phyloP scores from a whole-genome alignment of 805 yeast species.

The Deakozyma indianensis region DNA sequence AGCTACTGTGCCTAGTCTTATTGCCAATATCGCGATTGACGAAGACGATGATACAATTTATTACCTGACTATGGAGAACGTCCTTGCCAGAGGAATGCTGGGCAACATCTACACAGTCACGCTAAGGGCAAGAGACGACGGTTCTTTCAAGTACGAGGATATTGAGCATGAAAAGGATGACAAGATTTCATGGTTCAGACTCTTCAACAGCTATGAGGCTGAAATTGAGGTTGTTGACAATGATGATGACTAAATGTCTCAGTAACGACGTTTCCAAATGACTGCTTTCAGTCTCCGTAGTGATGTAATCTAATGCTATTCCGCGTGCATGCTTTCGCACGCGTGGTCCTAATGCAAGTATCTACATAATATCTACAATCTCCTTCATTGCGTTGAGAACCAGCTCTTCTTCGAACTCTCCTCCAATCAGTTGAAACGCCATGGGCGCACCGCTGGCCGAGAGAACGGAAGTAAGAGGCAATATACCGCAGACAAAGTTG shows the following conservation, averaged over 20 bases:
- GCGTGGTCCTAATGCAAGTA: not conserved
- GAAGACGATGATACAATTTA: not conserved
- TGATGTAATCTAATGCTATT: too few species aligned
- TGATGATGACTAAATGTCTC: too few species aligned
- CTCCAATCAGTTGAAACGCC: not conserved
- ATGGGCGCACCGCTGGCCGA: not conserved
- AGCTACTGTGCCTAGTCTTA: not conserved
- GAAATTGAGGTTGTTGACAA: not conserved
- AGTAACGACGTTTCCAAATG: too few species aligned
- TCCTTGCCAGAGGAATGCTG: not conserved
- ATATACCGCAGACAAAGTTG: not conserved
- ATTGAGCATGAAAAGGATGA: slow-evolving; percentile 1
- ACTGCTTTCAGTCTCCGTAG: too few species aligned
- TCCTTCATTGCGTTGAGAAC: not conserved
- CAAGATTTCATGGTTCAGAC: not conserved
- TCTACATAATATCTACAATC: not conserved
- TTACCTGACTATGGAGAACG: not conserved
- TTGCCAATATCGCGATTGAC: not conserved
- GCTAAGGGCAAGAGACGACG: not conserved
- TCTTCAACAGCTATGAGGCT: not conserved
- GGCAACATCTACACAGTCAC: not conserved
- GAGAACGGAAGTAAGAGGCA: not conserved
- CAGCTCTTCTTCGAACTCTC: not conserved
- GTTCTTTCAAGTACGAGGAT: not conserved
- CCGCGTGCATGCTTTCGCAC: not conserved